Evolutionary conservation across 257 asterid species (phyloP).

Genomic region (Thymus quinquecostatus): DNA sequence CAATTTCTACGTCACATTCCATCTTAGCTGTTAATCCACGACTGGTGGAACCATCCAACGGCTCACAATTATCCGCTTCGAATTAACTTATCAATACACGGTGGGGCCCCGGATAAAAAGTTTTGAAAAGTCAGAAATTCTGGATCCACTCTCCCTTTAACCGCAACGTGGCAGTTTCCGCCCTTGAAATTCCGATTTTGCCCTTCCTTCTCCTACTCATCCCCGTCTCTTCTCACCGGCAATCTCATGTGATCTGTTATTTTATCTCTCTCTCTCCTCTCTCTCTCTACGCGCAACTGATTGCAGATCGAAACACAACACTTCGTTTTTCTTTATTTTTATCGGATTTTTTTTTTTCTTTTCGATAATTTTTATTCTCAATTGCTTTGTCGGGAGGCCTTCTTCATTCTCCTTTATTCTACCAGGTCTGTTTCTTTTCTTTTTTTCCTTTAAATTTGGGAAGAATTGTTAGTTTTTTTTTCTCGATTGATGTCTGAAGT

Average conservation of each 20-base stretch:
- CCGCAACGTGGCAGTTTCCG: constrained; percentile 52
- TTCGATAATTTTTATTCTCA: neutral
- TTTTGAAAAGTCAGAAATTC: constrained; percentile 35
- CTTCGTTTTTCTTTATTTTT: neutral
- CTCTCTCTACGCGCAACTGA: constrained; percentile 16
- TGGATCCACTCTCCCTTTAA: constrained; percentile 34
- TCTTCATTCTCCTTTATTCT: constrained; percentile 43
- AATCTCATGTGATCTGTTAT: constrained; percentile 62
- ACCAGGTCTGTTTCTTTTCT: constrained; percentile 43
- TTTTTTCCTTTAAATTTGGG: constrained; percentile 15
- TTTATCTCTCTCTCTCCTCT: constrained; percentile 24
- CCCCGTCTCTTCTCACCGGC: constrained; percentile 70
- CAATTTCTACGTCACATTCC: no score
- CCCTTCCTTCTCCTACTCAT: constrained; percentile 79
- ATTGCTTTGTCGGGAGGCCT: constrained; percentile 42
- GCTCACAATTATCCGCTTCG: neutral
- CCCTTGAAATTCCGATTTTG: constrained; percentile 29
- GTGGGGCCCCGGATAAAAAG: constrained; percentile 20
- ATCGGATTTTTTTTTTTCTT: neutral
- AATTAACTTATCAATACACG: neutral
- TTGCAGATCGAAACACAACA: constrained; percentile 43
- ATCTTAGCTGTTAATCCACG: constrained; percentile 9
- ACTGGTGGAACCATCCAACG: neutral
- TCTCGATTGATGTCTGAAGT: constrained; percentile 21
- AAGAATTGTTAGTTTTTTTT: neutral